Percentiles rank a stretch among this genome's conserved stretches.
Conservation (phyloP, 768 basidiomycete species). For the Melanogaster broomeanus region DNA sequence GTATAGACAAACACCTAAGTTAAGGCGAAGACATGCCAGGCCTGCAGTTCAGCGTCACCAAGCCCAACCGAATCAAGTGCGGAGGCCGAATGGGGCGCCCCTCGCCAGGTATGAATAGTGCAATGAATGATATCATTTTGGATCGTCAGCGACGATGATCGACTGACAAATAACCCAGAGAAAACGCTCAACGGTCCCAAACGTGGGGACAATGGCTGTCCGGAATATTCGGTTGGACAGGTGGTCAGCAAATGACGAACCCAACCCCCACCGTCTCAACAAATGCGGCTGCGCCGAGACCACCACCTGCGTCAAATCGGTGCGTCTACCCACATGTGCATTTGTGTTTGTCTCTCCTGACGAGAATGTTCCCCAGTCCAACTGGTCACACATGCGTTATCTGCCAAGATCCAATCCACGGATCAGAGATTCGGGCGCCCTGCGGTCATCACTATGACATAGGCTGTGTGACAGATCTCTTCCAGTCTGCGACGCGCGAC, state of each 20-base stretch:
- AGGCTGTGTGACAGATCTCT: slow-evolving; percentile 35
- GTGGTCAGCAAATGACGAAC: not conserved
- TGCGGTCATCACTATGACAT: slow-evolving; percentile 40
- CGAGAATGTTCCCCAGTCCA: not conserved
- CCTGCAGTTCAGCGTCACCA: not conserved
- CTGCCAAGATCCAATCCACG: slow-evolving; percentile 35
- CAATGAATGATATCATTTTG: not conserved
- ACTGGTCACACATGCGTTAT: slow-evolving; percentile 36
- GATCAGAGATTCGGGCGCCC: slow-evolving; percentile 26
- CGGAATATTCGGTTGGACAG: slow-evolving; percentile 7
- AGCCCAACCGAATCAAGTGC: not conserved
- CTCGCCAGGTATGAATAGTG: slow-evolving; percentile 12
- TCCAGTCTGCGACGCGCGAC: slow-evolving; percentile 36
- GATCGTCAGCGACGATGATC: not conserved
- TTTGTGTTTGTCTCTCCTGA: not conserved
- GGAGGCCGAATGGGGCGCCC: not conserved
- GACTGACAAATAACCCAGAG: slow-evolving; percentile 1
- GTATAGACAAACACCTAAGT: not conserved
- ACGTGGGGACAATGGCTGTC: slow-evolving; percentile 23
- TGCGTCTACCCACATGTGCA: not conserved
- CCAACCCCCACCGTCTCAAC: not conserved
- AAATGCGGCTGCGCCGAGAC: not conserved
- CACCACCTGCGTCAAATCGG: slow-evolving; percentile 8
- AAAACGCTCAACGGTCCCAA: not conserved
- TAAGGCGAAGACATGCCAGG: slow-evolving; percentile 9